Conservation (phyloP, 345 rosid species). For the Corchorus capsularis region DNA sequence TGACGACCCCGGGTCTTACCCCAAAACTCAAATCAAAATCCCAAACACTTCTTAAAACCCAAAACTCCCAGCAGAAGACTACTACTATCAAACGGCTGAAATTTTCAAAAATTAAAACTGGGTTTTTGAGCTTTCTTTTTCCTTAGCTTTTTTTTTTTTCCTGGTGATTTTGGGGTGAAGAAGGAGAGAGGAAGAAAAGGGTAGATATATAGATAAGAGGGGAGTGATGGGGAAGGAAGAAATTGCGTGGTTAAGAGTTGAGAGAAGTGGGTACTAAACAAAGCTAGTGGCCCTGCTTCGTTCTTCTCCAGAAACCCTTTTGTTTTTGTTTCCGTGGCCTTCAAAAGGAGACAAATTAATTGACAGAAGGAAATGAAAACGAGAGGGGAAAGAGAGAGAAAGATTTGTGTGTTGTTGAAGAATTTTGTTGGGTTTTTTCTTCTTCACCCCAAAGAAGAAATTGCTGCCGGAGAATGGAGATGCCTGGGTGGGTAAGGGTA, state of each 20-base stretch:
- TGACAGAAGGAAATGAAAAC: constrained; percentile 10
- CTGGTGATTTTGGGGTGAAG: background rate
- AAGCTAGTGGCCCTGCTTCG: constrained; percentile 1
- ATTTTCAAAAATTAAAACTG: background rate
- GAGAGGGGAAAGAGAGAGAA: background rate
- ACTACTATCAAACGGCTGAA: background rate
- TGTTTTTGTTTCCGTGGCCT: background rate
- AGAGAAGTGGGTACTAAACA: background rate
- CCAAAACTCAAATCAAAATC: constrained; percentile 25
- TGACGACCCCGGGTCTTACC: constrained; percentile 40
- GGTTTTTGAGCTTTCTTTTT: background rate
- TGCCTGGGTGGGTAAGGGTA: background rate
- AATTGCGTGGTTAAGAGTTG: constrained; percentile 21
- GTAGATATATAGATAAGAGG: constrained; percentile 44
- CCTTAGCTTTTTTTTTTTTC: background rate
- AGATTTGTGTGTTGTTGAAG: background rate
- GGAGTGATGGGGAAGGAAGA: constrained; percentile 33
- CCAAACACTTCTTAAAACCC: constrained; percentile 7
- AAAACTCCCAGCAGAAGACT: background rate
- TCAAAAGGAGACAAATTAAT: constrained; percentile 15
- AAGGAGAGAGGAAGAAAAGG: background rate
- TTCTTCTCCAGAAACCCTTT: background rate
- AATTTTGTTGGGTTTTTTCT: background rate
- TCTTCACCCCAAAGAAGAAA: background rate
- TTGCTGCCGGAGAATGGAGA: background rate